phyloP scores from a whole-genome alignment of 805 yeast genomes.

The Naumovozyma dairenensis region DNA sequence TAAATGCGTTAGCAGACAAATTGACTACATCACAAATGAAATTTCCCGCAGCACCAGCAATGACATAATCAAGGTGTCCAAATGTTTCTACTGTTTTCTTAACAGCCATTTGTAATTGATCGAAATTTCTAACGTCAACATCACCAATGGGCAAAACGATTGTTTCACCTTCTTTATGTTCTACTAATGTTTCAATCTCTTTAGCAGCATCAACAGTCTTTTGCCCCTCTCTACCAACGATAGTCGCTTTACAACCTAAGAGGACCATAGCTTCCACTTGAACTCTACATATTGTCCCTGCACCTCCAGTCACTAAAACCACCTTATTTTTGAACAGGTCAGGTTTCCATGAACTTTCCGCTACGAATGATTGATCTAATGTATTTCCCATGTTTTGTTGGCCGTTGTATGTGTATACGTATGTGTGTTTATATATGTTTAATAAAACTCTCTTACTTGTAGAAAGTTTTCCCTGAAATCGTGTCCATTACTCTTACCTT shows the following conservation, averaged over 20 bases:
- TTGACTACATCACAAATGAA: constrained; percentile 72
- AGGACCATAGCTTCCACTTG: constrained; percentile 78
- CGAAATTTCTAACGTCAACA: constrained; percentile 69
- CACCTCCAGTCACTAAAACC: constrained; percentile 89
- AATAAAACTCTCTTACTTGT: no score
- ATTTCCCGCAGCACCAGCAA: constrained; percentile 96
- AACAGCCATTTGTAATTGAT: constrained; percentile 54
- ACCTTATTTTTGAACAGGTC: constrained; percentile 75
- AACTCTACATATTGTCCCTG: constrained; percentile 89
- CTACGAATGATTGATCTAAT: constrained; percentile 22
- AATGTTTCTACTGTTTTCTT: constrained; percentile 51
- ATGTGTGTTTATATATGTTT: neutral
- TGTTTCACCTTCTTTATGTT: constrained; percentile 42
- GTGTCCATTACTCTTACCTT: no score
- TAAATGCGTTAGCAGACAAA: constrained; percentile 77
- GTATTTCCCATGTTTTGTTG: constrained; percentile 19
- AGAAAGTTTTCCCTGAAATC: no score
- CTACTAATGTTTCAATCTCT: constrained; percentile 43
- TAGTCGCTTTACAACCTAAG: constrained; percentile 80
- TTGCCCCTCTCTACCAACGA: constrained; percentile 65
- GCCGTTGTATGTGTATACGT: no score
- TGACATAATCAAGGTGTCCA: constrained; percentile 77
- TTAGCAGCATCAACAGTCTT: constrained; percentile 60
- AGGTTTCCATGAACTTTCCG: constrained; percentile 37
- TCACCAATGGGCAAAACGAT: constrained; percentile 58